Conservation (phyloP, 108 stramenopile genomes). For the Cyclotella kingstonii region DNA sequence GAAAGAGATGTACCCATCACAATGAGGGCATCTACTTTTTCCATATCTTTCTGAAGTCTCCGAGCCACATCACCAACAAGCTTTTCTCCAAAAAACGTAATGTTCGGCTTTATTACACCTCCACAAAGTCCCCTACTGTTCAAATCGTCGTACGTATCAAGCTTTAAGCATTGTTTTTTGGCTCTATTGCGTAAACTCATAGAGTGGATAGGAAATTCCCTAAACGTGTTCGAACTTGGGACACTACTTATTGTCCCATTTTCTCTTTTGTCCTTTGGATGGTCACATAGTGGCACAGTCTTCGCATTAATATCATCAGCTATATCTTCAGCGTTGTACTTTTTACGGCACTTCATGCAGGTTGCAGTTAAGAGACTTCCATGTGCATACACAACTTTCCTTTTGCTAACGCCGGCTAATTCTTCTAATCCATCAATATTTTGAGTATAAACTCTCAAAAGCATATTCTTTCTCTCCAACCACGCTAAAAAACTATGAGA, state of each 20-base stretch:
- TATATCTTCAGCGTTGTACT: conserved; percentile 51
- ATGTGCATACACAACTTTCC: conserved; percentile 79
- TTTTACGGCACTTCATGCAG: conserved; percentile 61
- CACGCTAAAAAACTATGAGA: conserved; percentile 74
- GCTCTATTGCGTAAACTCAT: conserved; percentile 12
- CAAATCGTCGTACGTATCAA: background rate
- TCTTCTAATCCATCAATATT: conserved; percentile 84
- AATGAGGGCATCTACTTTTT: conserved; percentile 79
- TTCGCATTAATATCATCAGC: conserved; percentile 51
- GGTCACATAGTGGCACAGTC: conserved; percentile 58
- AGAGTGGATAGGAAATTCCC: background rate
- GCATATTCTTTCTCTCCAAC: conserved; percentile 57
- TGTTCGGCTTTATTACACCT: conserved; percentile 80
- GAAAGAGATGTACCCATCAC: conserved; percentile 87
- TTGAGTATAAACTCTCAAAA: conserved; percentile 77
- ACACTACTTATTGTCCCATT: background rate
- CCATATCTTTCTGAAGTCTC: conserved; percentile 61
- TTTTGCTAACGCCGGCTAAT: conserved; percentile 58
- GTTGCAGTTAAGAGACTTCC: conserved; percentile 61
- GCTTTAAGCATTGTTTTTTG: background rate
- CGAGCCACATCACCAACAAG: conserved; percentile 54
- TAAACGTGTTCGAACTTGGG: background rate
- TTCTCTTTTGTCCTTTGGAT: conserved; percentile 12
- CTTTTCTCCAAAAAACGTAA: conserved; percentile 87
- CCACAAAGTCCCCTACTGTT: conserved; percentile 45